Percentiles rank a stretch among this genome's conserved stretches.
Conservation (phyloP, 495 filamentous ascomycete genomes). For the Cladorrhinum samala region DNA sequence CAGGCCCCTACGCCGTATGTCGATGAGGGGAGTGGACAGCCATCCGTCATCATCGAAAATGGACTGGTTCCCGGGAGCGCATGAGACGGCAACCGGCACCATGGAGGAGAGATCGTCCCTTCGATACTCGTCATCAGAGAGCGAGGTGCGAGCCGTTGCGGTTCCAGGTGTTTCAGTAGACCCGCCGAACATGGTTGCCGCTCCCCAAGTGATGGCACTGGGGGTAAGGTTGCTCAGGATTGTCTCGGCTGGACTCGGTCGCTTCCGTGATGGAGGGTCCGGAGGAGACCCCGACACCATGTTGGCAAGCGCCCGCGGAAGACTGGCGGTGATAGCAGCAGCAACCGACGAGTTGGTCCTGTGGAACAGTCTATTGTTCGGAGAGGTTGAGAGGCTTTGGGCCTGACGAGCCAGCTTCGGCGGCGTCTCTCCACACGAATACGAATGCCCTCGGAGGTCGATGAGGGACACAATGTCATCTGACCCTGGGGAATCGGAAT, state of each 20-base stretch:
- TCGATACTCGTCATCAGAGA: constrained; percentile 40
- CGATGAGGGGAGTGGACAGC: constrained; percentile 61
- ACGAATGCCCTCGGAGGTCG: constrained; percentile 47
- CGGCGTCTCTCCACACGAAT: constrained; percentile 62
- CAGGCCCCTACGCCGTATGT: constrained; percentile 51
- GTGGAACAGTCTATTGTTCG: constrained; percentile 50
- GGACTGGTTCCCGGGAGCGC: constrained; percentile 66
- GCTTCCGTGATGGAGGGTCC: constrained; percentile 51
- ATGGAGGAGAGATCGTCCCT: constrained; percentile 36
- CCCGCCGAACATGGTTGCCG: constrained; percentile 51
- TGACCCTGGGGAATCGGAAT: constrained; percentile 55
- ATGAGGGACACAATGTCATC: constrained; percentile 48
- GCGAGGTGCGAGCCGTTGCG: constrained; percentile 38
- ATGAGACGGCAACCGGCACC: constrained; percentile 48
- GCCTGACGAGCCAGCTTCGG: constrained; percentile 42
- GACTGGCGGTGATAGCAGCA: constrained; percentile 60
- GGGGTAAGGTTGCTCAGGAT: constrained; percentile 55
- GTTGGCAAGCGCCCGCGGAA: constrained; percentile 66
- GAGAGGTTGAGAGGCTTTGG: constrained; percentile 67
- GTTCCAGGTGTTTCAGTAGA: constrained; percentile 35
- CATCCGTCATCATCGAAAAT: constrained; percentile 74
- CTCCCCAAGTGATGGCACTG: constrained; percentile 60
- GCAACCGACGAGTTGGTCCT: constrained; percentile 53
- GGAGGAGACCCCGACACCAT: constrained; percentile 68
- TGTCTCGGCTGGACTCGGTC: constrained; percentile 60